Evolutionary conservation across 441 rosid species (phyloP).

Genomic region (Pelargonium cotyledonis): DNA sequence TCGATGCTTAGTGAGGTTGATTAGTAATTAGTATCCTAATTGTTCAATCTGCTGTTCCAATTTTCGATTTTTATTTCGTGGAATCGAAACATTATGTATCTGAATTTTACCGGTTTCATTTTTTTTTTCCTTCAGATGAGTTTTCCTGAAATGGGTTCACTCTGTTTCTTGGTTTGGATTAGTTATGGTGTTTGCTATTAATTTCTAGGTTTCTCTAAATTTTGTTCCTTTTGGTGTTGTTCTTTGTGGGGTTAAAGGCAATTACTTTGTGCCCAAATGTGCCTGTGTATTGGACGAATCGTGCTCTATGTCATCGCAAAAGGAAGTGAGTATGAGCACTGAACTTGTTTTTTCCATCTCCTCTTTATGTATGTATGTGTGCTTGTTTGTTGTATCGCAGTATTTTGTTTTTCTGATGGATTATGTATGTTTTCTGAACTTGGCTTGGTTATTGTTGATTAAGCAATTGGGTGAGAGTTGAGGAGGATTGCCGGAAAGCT

Average conservation of each 20-base stretch:
- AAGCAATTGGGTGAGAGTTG: slow-evolving; percentile 82
- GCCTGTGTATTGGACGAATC: slow-evolving; percentile 84
- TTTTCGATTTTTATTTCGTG: neutral
- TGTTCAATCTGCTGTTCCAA: too few species aligned
- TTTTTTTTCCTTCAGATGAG: too few species aligned
- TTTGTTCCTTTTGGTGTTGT: neutral
- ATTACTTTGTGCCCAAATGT: slow-evolving; percentile 77
- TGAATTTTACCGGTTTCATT: too few species aligned
- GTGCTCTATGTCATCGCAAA: slow-evolving; percentile 76
- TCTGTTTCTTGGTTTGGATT: slow-evolving; percentile 1
- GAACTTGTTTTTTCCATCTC: neutral
- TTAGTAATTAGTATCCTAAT: too few species aligned
- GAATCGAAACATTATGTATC: too few species aligned
- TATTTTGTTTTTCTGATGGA: too few species aligned
- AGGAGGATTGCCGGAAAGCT: slow-evolving; percentile 74
- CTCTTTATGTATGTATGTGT: neutral
- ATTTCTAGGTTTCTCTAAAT: neutral
- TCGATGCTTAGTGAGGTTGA: too few species aligned
- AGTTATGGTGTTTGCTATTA: neutral
- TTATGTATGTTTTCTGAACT: neutral
- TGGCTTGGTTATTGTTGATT: slow-evolving; percentile 14
- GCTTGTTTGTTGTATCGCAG: too few species aligned
- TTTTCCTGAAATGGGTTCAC: neutral
- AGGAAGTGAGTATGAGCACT: slow-evolving; percentile 59
- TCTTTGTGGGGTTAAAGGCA: slow-evolving; percentile 39